phyloP scores from a whole-genome alignment of 305 asterid species.

The Fraxinus dipetala region DNA sequence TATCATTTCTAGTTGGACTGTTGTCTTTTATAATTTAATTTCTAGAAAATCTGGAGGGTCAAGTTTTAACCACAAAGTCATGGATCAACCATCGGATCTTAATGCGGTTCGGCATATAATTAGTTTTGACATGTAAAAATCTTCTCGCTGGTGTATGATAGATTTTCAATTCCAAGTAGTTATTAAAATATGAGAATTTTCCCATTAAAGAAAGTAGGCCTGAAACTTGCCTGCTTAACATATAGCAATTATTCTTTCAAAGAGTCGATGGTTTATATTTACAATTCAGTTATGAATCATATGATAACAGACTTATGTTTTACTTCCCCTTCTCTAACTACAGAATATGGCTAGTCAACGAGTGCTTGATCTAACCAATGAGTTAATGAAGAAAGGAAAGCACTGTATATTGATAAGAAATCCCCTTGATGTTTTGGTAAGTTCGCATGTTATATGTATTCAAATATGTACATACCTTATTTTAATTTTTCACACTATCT shows the following conservation, averaged over 20 bases:
- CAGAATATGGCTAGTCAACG: conserved; percentile 92
- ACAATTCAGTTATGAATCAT: background rate
- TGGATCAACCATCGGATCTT: background rate
- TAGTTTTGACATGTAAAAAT: background rate
- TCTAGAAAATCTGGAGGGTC: background rate
- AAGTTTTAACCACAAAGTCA: conserved; percentile 2
- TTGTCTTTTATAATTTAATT: background rate
- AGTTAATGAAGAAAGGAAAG: conserved; percentile 62
- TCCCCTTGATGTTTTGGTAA: conserved; percentile 82
- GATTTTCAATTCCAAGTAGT: background rate
- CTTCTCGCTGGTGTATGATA: background rate
- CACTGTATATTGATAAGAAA: conserved; percentile 69
- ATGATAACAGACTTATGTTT: conserved; percentile 11
- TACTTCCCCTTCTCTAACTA: conserved; percentile 19
- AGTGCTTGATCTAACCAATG: conserved; percentile 58
- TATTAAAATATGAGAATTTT: background rate
- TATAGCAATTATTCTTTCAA: background rate
- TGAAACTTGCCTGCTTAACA: background rate
- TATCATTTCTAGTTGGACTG: background rate
- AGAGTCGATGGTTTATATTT: background rate
- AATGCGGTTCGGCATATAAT: background rate
- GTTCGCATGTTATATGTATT: conserved; percentile 3
- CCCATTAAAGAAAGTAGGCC: background rate
- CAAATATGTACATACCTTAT: background rate
- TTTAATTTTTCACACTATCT: background rate